Evolutionary conservation across 164 flowering plant genomes (phyloP).

Genomic region (Kalanchoe fedtschenkoi): DNA sequence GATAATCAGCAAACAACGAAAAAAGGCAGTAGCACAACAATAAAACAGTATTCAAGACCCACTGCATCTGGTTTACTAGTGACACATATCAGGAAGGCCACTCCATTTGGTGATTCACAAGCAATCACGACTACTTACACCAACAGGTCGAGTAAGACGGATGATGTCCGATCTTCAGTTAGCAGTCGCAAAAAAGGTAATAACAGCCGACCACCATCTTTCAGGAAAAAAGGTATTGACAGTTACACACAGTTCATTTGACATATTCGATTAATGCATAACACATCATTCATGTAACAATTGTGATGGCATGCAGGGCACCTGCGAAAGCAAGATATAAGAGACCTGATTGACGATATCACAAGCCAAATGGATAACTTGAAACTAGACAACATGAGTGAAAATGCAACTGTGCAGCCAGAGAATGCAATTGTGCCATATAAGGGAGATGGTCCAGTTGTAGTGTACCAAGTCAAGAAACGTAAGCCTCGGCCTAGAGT

Average conservation of each 20-base stretch:
- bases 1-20: background rate
- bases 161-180: background rate
- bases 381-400: too few relatives aligned
- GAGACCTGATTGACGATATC: slow-evolving; percentile 20
- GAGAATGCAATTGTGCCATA: slow-evolving; percentile 48
- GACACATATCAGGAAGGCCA: slow-evolving; percentile 8
- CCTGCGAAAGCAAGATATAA: background rate
- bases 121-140: background rate
- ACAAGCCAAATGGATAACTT: slow-evolving; percentile 13
- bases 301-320: slow-evolving; percentile 16
- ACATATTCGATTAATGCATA: background rate
- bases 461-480: slow-evolving; percentile 44
- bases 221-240: slow-evolving; percentile 17
- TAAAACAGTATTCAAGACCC: slow-evolving; percentile 4
- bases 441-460: slow-evolving; percentile 27
- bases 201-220: slow-evolving; percentile 8
- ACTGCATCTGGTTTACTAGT: slow-evolving; percentile 3
- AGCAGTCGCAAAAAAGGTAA: slow-evolving; percentile 6
- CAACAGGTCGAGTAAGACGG: slow-evolving; percentile 9
- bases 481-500: slow-evolving; percentile 49
- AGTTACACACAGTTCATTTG: background rate
- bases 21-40: background rate
- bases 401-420: slow-evolving; percentile 7
- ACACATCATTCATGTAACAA: background rate
- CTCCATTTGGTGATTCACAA: slow-evolving; percentile 1